Base-by-base conservation (phyloP, 805 yeast genomes). In the Blastobotrys chiropterorum region DNA sequence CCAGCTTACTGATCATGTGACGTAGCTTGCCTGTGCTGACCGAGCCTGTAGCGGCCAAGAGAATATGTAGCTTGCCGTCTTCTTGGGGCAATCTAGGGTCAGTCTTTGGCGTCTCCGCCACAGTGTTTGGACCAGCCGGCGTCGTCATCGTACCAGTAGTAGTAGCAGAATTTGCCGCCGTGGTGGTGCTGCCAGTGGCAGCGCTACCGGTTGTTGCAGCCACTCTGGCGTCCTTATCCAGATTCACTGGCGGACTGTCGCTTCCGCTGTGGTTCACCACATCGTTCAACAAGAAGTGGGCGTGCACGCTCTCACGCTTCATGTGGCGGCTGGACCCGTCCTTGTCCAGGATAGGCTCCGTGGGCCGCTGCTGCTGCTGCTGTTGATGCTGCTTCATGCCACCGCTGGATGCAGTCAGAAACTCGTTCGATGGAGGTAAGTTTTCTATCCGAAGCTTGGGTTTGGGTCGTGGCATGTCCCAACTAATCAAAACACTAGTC, bases 21-120 rank as follows among this genome's bases (percentile, higher is more conserved):
- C 90, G 88, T 46, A 90, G 81, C 67, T 90, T 88, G 54, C 83
- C 79, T 2, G 92, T 83, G 19, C 95, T 92, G 22, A 88, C 83
- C 2, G 94, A 83, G 2, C 97, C 97, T 30, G 96, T 88, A 38
- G 90, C 90, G 11, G 94, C 97, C 53, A 90, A 72, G 53, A 90
- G 72, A 40, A 90, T 82, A 69, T 90, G 97, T 54, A 87, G 75
- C 65, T 89, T 90, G 11, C 89, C 92, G 67, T 90, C 97, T 64
- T 89, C 95, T 66, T 85, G 80, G 2, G 85, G 85, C 54, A 82
- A 68, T 8, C 85, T 73, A 2, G 84, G 80, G 61, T 85, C 90
- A 11, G 75, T 66, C 16, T 26, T 47, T 38, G 46, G 39, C 11
- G 38, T 44, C 44, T 40, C 41, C 16, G 13, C 42, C 17, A 20